Conservation (phyloP, 2,329 filamentous ascomycete species). For the Peltaster fructicola region DNA sequence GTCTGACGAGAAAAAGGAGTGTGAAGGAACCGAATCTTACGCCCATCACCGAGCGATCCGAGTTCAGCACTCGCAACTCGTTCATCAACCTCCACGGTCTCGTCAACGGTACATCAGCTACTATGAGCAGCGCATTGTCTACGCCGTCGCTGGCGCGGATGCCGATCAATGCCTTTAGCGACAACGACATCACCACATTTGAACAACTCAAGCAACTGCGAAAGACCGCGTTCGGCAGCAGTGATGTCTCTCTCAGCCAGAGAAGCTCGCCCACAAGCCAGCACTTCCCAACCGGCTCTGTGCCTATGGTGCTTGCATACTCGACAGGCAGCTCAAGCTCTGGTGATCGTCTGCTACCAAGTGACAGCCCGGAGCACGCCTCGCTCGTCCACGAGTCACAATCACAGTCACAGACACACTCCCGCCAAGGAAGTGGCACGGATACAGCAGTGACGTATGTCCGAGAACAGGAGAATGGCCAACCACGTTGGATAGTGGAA, state of each 20-base stretch:
- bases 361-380: conserved; percentile 9
- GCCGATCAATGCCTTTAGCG: conserved; percentile 6
- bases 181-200: conserved; percentile 11
- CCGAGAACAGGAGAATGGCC: conserved; percentile 40
- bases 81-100: conserved; percentile 36
- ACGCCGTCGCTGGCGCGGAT: conserved; percentile 1
- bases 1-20: conserved; percentile 50
- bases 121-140: conserved; percentile 1
- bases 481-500: conserved; percentile 50
- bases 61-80: conserved; percentile 90
- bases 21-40: conserved; percentile 81
- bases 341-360: conserved; percentile 4
- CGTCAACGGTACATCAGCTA: conserved; percentile 2
- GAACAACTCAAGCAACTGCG: conserved; percentile 10
- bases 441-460: conserved; percentile 55
- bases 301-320: neutral
- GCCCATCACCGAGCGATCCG: conserved; percentile 86
- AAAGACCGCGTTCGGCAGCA: conserved; percentile 2
- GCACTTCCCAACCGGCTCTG: conserved; percentile 8
- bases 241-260: conserved; percentile 2
- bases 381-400: conserved; percentile 3
- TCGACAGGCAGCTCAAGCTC: conserved; percentile 3
- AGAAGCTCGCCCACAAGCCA: conserved; percentile 6
- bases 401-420: conserved; percentile 6
- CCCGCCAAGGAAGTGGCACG: conserved; percentile 32